These are phyloP conservation scores for Yarrowia sp. DNA, from an alignment of 805 yeast genomes.

Conservation along the genomic window DNA sequence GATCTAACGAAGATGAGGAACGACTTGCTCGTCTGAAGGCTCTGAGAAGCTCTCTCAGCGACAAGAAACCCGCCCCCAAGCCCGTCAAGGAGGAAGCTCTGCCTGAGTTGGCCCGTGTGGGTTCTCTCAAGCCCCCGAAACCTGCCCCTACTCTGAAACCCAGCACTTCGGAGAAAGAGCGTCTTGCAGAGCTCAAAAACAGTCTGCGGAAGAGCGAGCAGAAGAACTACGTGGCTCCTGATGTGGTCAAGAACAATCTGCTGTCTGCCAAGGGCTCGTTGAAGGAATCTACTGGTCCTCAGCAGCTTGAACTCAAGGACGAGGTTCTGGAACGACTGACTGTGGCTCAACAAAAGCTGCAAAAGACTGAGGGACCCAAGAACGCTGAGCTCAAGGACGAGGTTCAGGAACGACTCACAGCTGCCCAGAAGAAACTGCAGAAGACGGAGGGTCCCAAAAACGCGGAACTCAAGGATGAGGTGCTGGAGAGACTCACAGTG, in stretches of 20 bases:
- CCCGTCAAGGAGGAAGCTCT: slow-evolving; percentile 16
- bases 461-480: slow-evolving; percentile 25
- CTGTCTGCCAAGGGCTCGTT: slow-evolving; percentile 42
- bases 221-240: slow-evolving; percentile 42
- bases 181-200: slow-evolving; percentile 42
- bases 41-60: slow-evolving; percentile 25
- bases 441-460: slow-evolving; percentile 31
- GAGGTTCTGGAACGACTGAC: slow-evolving; percentile 31
- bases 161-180: slow-evolving; percentile 41
- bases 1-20: slow-evolving; percentile 7
- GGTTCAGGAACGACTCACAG: slow-evolving; percentile 22
- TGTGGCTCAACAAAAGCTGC: slow-evolving; percentile 16
- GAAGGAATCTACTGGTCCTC: slow-evolving; percentile 29
- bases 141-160: slow-evolving; percentile 31
- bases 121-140: slow-evolving; percentile 26
- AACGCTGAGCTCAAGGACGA: slow-evolving; percentile 33
- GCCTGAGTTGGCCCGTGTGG: slow-evolving; percentile 13
- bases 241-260: slow-evolving; percentile 41
- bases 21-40: slow-evolving; percentile 29
- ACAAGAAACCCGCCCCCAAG: slow-evolving; percentile 38
- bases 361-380: slow-evolving; percentile 16
- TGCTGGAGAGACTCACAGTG: slow-evolving; percentile 26
- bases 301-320: slow-evolving; percentile 10
- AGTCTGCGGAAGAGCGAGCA: slow-evolving; percentile 43
- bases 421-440: slow-evolving; percentile 21